Evolutionary conservation across 2,329 filamentous ascomycete genomes (phyloP), one percentile per base, ranked within the genome.

Genomic region (Coniella lustricola): DNA sequence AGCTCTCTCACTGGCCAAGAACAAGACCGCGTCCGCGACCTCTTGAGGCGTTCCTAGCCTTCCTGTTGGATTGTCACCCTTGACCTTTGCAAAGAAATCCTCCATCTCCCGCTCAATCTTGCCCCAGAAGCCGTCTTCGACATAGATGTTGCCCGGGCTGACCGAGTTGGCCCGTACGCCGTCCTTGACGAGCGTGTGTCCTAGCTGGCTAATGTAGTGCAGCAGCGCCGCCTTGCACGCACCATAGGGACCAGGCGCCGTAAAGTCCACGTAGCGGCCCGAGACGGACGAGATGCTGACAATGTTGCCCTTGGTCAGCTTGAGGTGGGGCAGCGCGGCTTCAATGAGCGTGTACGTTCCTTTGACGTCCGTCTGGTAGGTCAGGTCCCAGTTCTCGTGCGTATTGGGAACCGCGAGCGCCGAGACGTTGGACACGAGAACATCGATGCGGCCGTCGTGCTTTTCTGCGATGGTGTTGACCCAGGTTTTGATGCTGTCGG

Each of bases 241-340:
- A 3, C 64, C 64, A 50, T 67, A 67, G 2, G 66, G 64, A 3
- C 59, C 58, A 1, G 64, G 62, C 3, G 61, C 59, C 3, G 62
- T 65, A 51, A 66, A 66, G 44, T 67, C 66, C 17, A 67, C 49
- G 41, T 66, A 62, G 12, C 63, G 58, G 7, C 64, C 64, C 2
- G 59, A 61, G 10, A 67, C 64, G 20, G 62, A 64, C 5, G 60
- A 57, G 41, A 68, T 66, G 33, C 57, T 59, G 18, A 68, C 54
- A 32, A 68, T 59, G 51, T 57, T 63, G 10, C 66, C 65, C 41
- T 61, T 62, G 3, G 57, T 49, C 42, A 57, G 58, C 51, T 65
- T 62, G 2, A 68, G 58, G 49, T 64, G 51, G 0, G 66, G 64
- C 7, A 64, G 45, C 1, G 62, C 59, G 5, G 61, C 56, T 8